Base-by-base conservation (phyloP, 1,284 basidiomycete genomes). In the Pterula multifida region DNA sequence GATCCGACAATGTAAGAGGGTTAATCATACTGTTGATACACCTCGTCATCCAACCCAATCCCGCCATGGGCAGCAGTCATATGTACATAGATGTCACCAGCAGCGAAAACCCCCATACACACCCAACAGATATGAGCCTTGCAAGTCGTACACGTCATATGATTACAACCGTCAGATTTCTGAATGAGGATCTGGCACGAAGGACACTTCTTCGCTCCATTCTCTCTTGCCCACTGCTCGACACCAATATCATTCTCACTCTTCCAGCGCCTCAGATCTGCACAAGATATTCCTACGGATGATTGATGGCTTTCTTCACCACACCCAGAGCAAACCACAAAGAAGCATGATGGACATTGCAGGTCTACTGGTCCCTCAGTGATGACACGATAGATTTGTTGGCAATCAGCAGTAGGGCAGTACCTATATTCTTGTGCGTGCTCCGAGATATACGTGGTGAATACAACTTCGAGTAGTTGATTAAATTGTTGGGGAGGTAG, bases 331-430 rank as follows among this genome's bases (percentile, higher is more conserved):
- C 85, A 89, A 49, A 88, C 82, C 15, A 76, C 73, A 3, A 72
- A 57, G 17, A 86, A 69, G 57, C 85, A 89, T 2, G 79, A 75
- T 1, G 84, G 84, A 47, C 85, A 89, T 48, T 83, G 81, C 26
- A 86, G 61, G 4, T 75, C 22, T 13, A 24, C 22, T 26, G 72
- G 69, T 32, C 73, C 75, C 4, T 64, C 62, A 0, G 73, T 66
- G 0, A 69, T 71, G 2, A 65, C 58, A 28, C 80, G 75, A 58
- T 88, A 88, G 1, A 86, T 68, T 56, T 87, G 81, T 0, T 69
- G 68, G 56, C 85, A 88, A 58, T 88, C 82, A 0, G 85, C 79
- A 0, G 84, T 79, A 0, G 85, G 85, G 61, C 85, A 88, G 56
- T 79, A 79, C 51, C 75, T 72, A 57, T 81, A 81, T 51, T 85